Base-by-base conservation (phyloP, 2,329 filamentous ascomycete genomes). In the Kalaharituber pfeilii region DNA sequence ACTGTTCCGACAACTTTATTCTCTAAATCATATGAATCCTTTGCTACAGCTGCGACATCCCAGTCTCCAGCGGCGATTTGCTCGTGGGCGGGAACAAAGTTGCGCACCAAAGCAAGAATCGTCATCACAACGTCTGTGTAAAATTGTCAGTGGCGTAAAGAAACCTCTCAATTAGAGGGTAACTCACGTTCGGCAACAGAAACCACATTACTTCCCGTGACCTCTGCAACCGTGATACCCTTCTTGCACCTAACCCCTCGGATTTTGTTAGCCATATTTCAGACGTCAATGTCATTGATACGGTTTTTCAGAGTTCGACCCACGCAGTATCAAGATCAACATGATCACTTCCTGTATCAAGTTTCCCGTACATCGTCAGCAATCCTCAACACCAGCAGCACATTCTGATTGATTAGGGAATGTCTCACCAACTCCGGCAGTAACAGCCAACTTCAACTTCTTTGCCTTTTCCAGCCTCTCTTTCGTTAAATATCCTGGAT, bases 11-110 rank as follows among this genome's bases (percentile, higher is more conserved):
- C 91, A 50, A 93, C 85, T 81, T 98, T 98, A 76, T 77, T 76
- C 79, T 96, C 91, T 55, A 98, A 82, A 67, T 98, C 91, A 70
- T 82, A 98, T 76, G 96, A 89, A 74, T 94, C 88, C 83, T 96
- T 96, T 69, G 91, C 91, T 25, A 88, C 89, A 53, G 78, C 88
- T 57, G 91, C 91, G 52, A 98, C 91, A 68, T 98, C 77, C 91
- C 91, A 98, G 59, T 94, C 85, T 61, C 91, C 91, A 56, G 73
- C 72, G 70, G 81, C 77, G 67, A 98, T 84, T 77, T 86, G 81
- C 76, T 96, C 88, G 75, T 96, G 91, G 53, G 91, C 88, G 62
- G 91, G 91, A 53, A 94, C 87, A 68, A 95, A 98, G 82, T 98
- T 98, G 75, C 91, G 88, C 70, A 96, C 82, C 53, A 98, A 82